These are phyloP conservation scores for Pistacia atlantica DNA, from an alignment of 345 rosid species.

Conservation along the genomic window DNA sequence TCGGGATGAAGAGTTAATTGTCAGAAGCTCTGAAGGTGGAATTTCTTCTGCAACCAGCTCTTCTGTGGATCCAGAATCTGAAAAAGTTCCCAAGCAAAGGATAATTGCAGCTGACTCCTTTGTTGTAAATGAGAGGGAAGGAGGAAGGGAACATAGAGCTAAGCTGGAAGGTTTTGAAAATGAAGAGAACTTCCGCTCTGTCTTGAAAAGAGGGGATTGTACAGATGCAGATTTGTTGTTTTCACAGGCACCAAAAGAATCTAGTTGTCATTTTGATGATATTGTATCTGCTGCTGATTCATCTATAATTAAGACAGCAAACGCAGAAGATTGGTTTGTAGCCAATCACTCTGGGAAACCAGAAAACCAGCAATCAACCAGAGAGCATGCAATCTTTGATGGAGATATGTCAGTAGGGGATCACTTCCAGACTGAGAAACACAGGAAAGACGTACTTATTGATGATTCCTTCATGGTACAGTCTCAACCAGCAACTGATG, in stretches of 20 bases:
- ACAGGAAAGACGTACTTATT: conserved; percentile 35
- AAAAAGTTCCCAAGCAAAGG: conserved; percentile 30
- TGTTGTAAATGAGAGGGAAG: conserved; percentile 35
- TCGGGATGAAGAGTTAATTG: conserved; percentile 28
- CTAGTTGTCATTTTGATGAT: conserved; percentile 36
- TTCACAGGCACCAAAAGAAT: conserved; percentile 46
- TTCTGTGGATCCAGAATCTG: conserved; percentile 35
- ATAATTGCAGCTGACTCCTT: conserved; percentile 47
- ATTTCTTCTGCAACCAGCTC: conserved; percentile 15
- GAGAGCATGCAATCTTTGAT: conserved; percentile 41
- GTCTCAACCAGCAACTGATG: conserved; percentile 37
- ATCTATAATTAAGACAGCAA: conserved; percentile 48
- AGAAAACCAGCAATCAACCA: conserved; percentile 33
- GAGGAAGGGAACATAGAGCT: conserved; percentile 35
- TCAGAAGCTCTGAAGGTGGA: conserved; percentile 32
- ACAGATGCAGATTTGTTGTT: conserved; percentile 51
- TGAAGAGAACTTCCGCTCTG: conserved; percentile 41
- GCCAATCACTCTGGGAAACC: conserved; percentile 32
- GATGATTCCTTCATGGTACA: conserved; percentile 88
- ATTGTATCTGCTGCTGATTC: conserved; percentile 33
- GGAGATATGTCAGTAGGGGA: conserved; percentile 36
- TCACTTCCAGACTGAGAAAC: conserved; percentile 28
- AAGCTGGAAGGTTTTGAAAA: conserved; percentile 45
- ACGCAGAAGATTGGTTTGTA: conserved; percentile 67
- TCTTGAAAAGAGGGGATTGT: conserved; percentile 51